Base-by-base conservation (phyloP, 192 early-diverging fungal species). In the Allomyces javanicus region DNA sequence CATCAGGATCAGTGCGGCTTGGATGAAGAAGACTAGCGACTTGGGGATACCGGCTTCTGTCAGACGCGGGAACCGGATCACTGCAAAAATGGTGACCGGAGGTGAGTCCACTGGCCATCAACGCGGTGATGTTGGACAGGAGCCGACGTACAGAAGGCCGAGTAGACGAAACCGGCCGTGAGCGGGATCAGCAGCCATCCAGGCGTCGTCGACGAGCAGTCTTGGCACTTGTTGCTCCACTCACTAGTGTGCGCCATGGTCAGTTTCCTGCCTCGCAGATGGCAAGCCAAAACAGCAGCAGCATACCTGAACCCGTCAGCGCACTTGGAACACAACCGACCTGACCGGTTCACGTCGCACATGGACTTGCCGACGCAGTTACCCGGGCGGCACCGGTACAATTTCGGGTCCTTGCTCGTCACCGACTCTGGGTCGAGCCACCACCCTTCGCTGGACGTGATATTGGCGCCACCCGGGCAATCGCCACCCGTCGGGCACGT, bases 61-160 rank as follows among this genome's bases (percentile, higher is more conserved):
- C 50, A 58, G 50, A 58, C 50, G 50, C 50, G 50, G 50, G 50
- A 58, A 58, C 50, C 50, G 50, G 50, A 58, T n/a, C 50, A 58
- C 17, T n/a, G 21, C 17, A 3, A 19, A 19, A 58, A 12, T 12
- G 17, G 50, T 40, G 33, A 40, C 33, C n/a, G n/a, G 7, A 7
- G 7, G 33, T 40, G 4, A 40, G 33, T 40, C 4, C 7, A 7
- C 7, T 9, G 33, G 0, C 9, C 33, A 40, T 40, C 5, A 9
- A 40, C 3, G 33, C 7, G 33, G 33, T 9, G 33, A 40, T 40
- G 33, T 0, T 40, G 7, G 33, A 9, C 33, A 7, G 0, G 33
- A 40, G 9, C 3, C 4, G 33, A 40, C 33, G 33, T 9, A 40
- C 33, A 40, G 33, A 40, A 40, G 9, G 33, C 33, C 33, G 33